Percentiles rank a stretch among this genome's conserved stretches.
These are phyloP conservation scores for Rhodotorula babjevae DNA, from an alignment of 768 basidiomycete species.

Conservation along the genomic window DNA sequence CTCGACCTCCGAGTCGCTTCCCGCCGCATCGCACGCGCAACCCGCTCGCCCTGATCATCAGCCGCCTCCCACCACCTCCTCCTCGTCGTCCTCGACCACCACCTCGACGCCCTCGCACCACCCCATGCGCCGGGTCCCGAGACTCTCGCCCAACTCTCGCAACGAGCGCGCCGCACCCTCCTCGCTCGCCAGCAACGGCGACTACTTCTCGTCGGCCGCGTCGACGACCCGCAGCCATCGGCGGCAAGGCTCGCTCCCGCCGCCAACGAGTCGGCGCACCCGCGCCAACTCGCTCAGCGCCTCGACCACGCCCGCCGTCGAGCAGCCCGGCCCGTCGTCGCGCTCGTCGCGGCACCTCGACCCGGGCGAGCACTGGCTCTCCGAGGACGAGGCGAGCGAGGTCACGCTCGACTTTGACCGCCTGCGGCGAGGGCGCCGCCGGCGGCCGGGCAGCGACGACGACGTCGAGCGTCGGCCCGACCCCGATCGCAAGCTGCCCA, in stretches of 20 bases:
- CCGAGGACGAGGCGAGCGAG: constrained; percentile 39
- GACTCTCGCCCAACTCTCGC: constrained; percentile 17
- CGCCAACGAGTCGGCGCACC: not conserved
- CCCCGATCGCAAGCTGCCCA: not conserved
- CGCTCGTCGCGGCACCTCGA: constrained; percentile 20
- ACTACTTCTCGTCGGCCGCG: not conserved
- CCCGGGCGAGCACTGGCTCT: constrained; percentile 41
- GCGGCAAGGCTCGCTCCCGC: constrained; percentile 11
- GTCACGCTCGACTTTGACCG: not conserved
- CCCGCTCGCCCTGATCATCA: not conserved
- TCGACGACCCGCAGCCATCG: not conserved
- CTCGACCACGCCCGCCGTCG: not conserved
- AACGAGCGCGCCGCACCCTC: constrained; percentile 23
- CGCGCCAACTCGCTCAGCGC: constrained; percentile 14
- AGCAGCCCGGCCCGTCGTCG: not conserved
- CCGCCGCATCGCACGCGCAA: not conserved
- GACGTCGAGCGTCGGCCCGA: not conserved
- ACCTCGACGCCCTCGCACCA: not conserved
- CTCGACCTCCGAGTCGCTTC: not conserved
- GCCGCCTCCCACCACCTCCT: not conserved
- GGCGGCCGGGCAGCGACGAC: not conserved
- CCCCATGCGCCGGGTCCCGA: not conserved
- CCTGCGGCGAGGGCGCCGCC: not conserved
- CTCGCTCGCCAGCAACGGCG: constrained; percentile 3
- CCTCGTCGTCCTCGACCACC: not conserved